These are phyloP conservation scores for Gastrolobium bilobum DNA, from an alignment of 306 rosid species.

Conservation along the genomic window DNA sequence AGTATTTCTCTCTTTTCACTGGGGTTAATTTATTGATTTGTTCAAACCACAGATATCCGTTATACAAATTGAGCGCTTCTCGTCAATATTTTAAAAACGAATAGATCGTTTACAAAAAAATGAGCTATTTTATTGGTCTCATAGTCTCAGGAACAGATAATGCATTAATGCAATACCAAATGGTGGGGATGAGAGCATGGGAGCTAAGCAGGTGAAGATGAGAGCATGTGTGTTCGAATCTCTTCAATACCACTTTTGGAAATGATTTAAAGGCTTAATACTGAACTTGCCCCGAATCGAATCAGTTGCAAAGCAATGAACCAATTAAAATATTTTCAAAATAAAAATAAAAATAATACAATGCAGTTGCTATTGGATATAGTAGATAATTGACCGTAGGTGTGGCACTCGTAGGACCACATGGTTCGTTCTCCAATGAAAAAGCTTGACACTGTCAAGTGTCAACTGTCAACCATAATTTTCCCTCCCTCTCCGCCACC, in stretches of 20 bases:
- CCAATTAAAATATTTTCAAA: too few species aligned
- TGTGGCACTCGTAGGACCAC: constrained; percentile 54
- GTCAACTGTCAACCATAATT: constrained; percentile 27
- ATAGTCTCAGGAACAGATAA: not conserved
- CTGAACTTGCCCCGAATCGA: too few species aligned
- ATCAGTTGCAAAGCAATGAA: too few species aligned
- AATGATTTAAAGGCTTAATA: too few species aligned
- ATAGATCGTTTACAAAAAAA: not conserved
- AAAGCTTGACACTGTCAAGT: not conserved
- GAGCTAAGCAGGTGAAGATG: too few species aligned
- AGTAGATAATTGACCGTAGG: not conserved
- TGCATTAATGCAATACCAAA: not conserved
- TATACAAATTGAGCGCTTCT: not conserved
- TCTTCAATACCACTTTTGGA: too few species aligned
- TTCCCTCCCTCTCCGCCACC: not conserved
- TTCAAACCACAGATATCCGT: not conserved
- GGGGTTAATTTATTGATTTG: not conserved
- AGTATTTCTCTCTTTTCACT: not conserved
- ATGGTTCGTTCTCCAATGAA: constrained; percentile 41
- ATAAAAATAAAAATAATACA: too few species aligned
- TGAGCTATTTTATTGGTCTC: not conserved
- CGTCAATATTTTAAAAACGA: not conserved
- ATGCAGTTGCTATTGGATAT: constrained; percentile 1
- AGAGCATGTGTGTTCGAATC: too few species aligned
- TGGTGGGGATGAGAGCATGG: too few species aligned